Evolutionary conservation across 2,329 filamentous ascomycete genomes (phyloP).

Genomic region (Penicillium sp.): DNA sequence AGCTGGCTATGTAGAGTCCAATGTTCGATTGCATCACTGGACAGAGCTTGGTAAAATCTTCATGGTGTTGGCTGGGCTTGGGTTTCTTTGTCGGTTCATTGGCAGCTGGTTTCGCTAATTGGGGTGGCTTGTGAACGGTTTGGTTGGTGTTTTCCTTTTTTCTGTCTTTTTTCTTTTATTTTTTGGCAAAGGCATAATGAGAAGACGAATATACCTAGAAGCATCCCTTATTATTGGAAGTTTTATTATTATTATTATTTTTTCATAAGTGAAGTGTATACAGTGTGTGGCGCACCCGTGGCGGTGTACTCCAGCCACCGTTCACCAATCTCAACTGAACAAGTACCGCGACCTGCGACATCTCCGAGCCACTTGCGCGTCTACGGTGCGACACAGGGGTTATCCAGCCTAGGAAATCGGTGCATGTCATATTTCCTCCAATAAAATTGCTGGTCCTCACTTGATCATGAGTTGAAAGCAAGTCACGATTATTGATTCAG

Average conservation of each 20-base stretch:
- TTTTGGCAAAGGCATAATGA: background rate
- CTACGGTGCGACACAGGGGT: constrained; percentile 9
- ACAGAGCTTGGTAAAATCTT: constrained; percentile 44
- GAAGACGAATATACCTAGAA: constrained; percentile 1
- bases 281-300: constrained; percentile 22
- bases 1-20: constrained; percentile 42
- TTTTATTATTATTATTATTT: background rate
- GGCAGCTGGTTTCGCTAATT: constrained; percentile 14
- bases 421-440: constrained; percentile 6
- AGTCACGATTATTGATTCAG: constrained; percentile 13
- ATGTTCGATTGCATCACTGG: constrained; percentile 43
- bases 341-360: constrained; percentile 17
- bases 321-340: constrained; percentile 16
- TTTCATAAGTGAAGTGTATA: background rate
- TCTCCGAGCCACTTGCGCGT: constrained; percentile 19
- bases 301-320: constrained; percentile 28
- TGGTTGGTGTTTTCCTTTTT: background rate
- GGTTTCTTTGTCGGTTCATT: constrained; percentile 30
- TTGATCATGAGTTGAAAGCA: constrained; percentile 31
- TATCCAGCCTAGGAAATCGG: constrained; percentile 6
- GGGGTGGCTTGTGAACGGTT: background rate
- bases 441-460: constrained; percentile 11
- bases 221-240: background rate
- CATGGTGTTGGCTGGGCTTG: constrained; percentile 36
- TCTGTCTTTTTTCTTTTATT: background rate